These are phyloP conservation scores for Echria macrotheca DNA, from an alignment of 495 filamentous ascomycete genomes.

Conservation along the genomic window DNA sequence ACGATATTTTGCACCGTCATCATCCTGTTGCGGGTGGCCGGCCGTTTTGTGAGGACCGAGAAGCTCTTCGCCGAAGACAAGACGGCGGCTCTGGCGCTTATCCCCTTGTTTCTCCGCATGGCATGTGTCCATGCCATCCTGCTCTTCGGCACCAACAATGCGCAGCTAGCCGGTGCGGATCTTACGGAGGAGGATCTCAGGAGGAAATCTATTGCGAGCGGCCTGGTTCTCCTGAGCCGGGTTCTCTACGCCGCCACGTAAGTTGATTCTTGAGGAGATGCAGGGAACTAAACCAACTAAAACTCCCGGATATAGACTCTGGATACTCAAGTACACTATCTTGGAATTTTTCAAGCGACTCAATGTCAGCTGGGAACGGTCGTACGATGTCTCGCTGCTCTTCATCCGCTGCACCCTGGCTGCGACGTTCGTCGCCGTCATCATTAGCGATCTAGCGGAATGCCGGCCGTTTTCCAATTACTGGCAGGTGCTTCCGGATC, in stretches of 20 bases:
- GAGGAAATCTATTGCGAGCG: slow-evolving; percentile 54
- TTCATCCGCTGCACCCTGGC: slow-evolving; percentile 69
- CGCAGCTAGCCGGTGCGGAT: slow-evolving; percentile 33
- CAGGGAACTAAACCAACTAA: neutral
- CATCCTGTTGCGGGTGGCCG: slow-evolving; percentile 68
- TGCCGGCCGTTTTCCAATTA: slow-evolving; percentile 81
- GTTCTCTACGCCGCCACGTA: slow-evolving; percentile 68
- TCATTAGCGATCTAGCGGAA: slow-evolving; percentile 77
- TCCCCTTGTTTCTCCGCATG: slow-evolving; percentile 80
- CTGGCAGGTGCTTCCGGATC: slow-evolving; percentile 89
- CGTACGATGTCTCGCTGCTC: slow-evolving; percentile 60
- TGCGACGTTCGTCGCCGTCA: slow-evolving; percentile 68
- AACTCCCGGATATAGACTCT: slow-evolving; percentile 56
- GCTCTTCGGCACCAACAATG: slow-evolving; percentile 84
- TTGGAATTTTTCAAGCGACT: slow-evolving; percentile 86
- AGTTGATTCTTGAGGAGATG: slow-evolving; percentile 23
- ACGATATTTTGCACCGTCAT: slow-evolving; percentile 75
- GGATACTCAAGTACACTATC: slow-evolving; percentile 86
- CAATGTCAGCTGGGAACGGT: slow-evolving; percentile 62
- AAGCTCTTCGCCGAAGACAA: slow-evolving; percentile 82
- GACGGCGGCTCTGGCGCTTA: slow-evolving; percentile 70
- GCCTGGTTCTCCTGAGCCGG: slow-evolving; percentile 58
- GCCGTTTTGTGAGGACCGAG: slow-evolving; percentile 77
- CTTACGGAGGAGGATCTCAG: slow-evolving; percentile 44
- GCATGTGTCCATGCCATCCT: slow-evolving; percentile 80